Base-by-base conservation (phyloP, 2,329 filamentous ascomycete genomes). In the Chaetomium olivaceum region DNA sequence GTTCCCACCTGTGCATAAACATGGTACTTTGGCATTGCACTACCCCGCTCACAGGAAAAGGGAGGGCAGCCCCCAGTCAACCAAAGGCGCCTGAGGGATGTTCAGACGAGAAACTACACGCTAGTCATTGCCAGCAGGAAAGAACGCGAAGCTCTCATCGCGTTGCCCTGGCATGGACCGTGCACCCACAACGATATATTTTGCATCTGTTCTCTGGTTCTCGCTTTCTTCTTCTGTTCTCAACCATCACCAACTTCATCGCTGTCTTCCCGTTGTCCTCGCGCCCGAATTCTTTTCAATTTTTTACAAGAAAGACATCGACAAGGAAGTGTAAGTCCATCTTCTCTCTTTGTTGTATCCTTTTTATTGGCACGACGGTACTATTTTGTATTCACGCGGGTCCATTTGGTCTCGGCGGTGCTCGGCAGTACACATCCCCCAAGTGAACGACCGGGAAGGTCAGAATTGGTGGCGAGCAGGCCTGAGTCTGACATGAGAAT, bases 261-360 rank as follows among this genome's bases (percentile, higher is more conserved):
- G 25, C 36, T 23, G 36, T 31, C 31, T 25, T 57, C 16, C 33
- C 23, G 14, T 43, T 12, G 39, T 25, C 39, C 23, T 29, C 5
- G 25, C 21, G 29, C 33, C 31, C 46, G n/a, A 14, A 8, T 58
- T 39, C 58, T 57, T 56, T 61, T 33, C 8, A 3, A 29, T 9
- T 43, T 57, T 61, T 36, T 1, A 39, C 23, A 25, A 23, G 54
- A 39, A 58, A 43, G 16, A 56, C 27, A 58, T 19, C 57, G 46
- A 48, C 61, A 61, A 52, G 43, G 31, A 63, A 23, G 46, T 23
- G 61, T 65, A 59, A 62, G 55, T 65, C 21, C 2, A 52, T 52
- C 46, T 8, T 29, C 23, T 60, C 8, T 62, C 3, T 52, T 12
- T 43, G 9, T 8, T 39, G 11, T 36, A 6, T 36, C 21, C 6